Conservation (phyloP, 2,329 filamentous ascomycete genomes). For the Hortaea werneckii region DNA sequence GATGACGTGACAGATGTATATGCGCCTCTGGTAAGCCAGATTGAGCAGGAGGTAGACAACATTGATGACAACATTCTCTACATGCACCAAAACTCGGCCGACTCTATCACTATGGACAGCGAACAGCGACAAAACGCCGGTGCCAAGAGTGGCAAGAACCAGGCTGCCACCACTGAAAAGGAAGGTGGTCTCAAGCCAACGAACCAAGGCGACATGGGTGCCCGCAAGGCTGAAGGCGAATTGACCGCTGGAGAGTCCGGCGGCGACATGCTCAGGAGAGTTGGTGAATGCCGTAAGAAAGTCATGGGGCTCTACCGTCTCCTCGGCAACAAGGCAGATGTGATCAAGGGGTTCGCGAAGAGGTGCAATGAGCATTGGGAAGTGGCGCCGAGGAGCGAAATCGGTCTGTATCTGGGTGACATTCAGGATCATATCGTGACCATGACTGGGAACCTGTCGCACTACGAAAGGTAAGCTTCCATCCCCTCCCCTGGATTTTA, state of each 20-base stretch:
- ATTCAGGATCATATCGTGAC: slow-evolving; percentile 99
- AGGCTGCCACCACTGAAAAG: slow-evolving; percentile 24
- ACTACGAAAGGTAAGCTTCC: slow-evolving; percentile 78
- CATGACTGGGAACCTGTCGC: slow-evolving; percentile 91
- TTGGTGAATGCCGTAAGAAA: slow-evolving; percentile 90
- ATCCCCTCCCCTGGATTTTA: neutral
- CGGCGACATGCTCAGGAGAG: slow-evolving; percentile 79
- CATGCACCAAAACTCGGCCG: slow-evolving; percentile 54
- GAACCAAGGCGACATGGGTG: slow-evolving; percentile 17
- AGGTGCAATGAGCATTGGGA: slow-evolving; percentile 97
- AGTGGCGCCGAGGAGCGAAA: slow-evolving; percentile 86
- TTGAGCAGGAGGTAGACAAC: slow-evolving; percentile 93
- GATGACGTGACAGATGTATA: slow-evolving; percentile 98
- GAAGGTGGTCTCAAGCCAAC: slow-evolving; percentile 14
- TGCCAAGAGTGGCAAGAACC: slow-evolving; percentile 27
- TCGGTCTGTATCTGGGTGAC: slow-evolving; percentile 93
- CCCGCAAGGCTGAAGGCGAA: slow-evolving; percentile 22
- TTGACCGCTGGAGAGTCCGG: slow-evolving; percentile 37
- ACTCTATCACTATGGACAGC: slow-evolving; percentile 15
- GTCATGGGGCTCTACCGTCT: slow-evolving; percentile 93
- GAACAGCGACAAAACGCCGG: slow-evolving; percentile 2
- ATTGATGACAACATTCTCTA: slow-evolving; percentile 87
- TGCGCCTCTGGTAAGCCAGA: slow-evolving; percentile 78
- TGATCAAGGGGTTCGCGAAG: slow-evolving; percentile 98
- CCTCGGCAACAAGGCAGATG: slow-evolving; percentile 93